Percentiles rank a stretch among this genome's conserved stretches.
Evolutionary conservation across 305 asterid species (phyloP).

Genomic region (Fraxinus baroniana): DNA sequence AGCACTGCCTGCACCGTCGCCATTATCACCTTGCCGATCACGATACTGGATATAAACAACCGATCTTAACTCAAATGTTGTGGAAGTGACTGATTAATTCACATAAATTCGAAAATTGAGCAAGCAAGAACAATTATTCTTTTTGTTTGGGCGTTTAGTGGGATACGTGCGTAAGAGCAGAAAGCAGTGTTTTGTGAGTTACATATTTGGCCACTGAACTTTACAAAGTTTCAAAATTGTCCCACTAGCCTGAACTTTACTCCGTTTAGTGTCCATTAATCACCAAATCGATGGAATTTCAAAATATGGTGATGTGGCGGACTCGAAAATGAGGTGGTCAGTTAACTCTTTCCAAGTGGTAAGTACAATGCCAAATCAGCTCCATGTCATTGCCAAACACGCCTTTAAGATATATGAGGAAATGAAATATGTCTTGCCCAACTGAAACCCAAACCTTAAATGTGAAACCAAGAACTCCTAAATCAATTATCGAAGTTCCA

Average conservation of each 20-base stretch:
- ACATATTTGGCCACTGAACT: not conserved
- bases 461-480: not conserved
- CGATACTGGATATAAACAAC: not conserved
- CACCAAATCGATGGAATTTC: not conserved
- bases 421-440: not conserved
- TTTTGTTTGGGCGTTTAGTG: not conserved
- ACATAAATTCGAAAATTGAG: not conserved
- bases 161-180: not conserved
- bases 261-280: not conserved
- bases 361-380: not conserved
- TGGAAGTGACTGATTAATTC: not conserved
- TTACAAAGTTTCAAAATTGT: not conserved
- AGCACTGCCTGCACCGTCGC: constrained; percentile 75
- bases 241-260: not conserved
- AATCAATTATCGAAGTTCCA: not conserved
- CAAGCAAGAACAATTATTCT: not conserved
- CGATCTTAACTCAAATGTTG: not conserved
- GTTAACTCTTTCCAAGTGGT: not conserved
- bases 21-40: constrained; percentile 34
- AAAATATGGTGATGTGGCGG: not conserved
- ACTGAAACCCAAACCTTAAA: not conserved
- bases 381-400: not conserved
- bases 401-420: not conserved
- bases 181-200: not conserved
- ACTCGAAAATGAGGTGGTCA: not conserved